Evolutionary conservation across 75 land plant genomes (phyloP).

Genomic region (Pseudotsuga menziesii): DNA sequence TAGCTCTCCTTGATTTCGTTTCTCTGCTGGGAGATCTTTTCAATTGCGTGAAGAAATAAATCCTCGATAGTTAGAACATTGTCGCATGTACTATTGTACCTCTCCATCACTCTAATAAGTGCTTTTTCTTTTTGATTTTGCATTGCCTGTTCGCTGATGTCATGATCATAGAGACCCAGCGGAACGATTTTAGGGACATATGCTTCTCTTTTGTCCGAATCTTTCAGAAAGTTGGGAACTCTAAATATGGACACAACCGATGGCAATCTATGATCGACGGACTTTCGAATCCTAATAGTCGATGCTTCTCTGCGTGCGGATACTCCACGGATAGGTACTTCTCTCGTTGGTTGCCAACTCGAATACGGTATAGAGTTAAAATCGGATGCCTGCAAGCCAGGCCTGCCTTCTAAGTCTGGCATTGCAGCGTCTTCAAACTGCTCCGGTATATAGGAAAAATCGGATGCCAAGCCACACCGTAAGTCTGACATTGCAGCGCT

Average conservation of each 20-base stretch:
- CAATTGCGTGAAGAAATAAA: no score
- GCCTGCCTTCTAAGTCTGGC: no score
- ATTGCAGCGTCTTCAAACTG: no score
- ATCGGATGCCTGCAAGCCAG: no score
- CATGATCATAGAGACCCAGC: conserved; percentile 45
- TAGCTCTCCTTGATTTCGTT: conserved; percentile 34
- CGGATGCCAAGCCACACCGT: no score
- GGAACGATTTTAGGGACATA: conserved; percentile 8
- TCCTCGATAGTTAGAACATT: conserved; percentile 8
- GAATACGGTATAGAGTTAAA: no score
- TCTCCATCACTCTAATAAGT: not conserved
- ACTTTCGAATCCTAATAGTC: not conserved
- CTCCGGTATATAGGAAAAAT: no score
- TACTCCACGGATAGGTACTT: no score
- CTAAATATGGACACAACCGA: not conserved
- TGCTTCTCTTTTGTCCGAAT: not conserved
- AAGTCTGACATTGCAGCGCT: no score
- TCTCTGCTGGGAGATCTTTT: conserved; percentile 17
- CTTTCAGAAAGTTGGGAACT: not conserved
- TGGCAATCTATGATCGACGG: not conserved
- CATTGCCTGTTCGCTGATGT: conserved; percentile 19
- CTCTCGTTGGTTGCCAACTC: no score
- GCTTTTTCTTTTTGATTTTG: conserved; percentile 42
- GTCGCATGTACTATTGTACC: not conserved
- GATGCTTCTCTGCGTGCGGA: not conserved